Evolutionary conservation across 331 rosid species (phyloP), one percentile per base, ranked within the genome.

Genomic region (Cucumis variabilis): DNA sequence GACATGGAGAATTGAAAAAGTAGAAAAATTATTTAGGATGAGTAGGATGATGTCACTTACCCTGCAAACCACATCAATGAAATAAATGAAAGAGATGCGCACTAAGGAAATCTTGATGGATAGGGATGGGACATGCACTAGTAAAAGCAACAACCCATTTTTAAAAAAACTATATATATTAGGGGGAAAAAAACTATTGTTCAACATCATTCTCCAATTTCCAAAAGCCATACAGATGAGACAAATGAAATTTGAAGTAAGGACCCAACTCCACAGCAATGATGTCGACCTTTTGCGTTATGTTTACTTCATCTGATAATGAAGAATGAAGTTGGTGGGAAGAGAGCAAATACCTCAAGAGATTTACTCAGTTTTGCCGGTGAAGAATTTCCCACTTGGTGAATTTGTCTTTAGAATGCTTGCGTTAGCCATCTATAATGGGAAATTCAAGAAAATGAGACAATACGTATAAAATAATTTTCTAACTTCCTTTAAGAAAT

Each of bases 221-320:
- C 44, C 77, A 69, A 78, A 88, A 88, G 73, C 51, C 25, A 82
- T 46, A 82, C 53, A 86, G 82, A 87, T 58, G 86, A 66, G 82
- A 90, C 88, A 87, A 72, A 28, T 86, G 55, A 84, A 78, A 62
- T 58, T 58, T 4, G 63, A 21, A 62, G 8, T 27, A 82, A 85
- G 58, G 91, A 63, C 89, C 88, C 88, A 76, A 30, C 86, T 85
- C 72, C 27, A 88, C 81, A 71, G 70, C 89, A 86, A 78, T 81
- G 69, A n/a, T 55, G 14, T 65, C 68, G 88, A 51, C 87, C 80
- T 60, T 16, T 76, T 83, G 84, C 90, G 72, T 86, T 88, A 70
- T 77, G 25, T 41, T 66, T 37, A 77, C 58, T 76, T 87, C 21
- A 78, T 28, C 8, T 76, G 37, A 62, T 55, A 62, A 6, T 78